Evolutionary conservation across 1,139 yeast genomes (phyloP).

Genomic region (Kodamaea ohmeri): DNA sequence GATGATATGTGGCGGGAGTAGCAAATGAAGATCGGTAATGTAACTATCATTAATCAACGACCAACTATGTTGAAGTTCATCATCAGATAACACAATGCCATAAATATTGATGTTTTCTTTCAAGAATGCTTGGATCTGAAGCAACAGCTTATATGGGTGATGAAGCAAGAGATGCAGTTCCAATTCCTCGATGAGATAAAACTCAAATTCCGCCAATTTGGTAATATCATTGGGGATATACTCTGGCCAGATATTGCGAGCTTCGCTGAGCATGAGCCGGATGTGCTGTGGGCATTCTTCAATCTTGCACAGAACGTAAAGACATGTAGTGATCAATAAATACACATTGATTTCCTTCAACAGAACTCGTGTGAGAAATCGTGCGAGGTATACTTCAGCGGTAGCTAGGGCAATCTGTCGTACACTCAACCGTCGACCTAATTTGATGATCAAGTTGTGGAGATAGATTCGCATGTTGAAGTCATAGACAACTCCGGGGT

Average conservation of each 20-base stretch:
- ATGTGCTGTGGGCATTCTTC: conserved; percentile 97
- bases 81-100: conserved; percentile 49
- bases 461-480: conserved; percentile 64
- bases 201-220: conserved; percentile 94
- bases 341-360: conserved; percentile 81
- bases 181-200: conserved; percentile 86
- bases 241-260: conserved; percentile 92
- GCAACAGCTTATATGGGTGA: conserved; percentile 81
- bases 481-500: conserved; percentile 51
- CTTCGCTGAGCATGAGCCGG: conserved; percentile 76
- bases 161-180: conserved; percentile 77
- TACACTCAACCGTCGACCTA: conserved; percentile 74
- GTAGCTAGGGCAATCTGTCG: conserved; percentile 86
- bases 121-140: conserved; percentile 54
- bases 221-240: conserved; percentile 89
- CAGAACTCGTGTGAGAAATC: conserved; percentile 73
- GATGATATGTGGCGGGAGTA: conserved; percentile 88
- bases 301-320: conserved; percentile 87
- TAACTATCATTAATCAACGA: conserved; percentile 86
- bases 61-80: conserved; percentile 86
- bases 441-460: conserved; percentile 64
- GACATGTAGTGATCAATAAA: conserved; percentile 75
- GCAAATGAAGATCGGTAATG: conserved; percentile 77
- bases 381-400: conserved; percentile 76
- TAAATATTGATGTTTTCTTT: conserved; percentile 24